These are phyloP conservation scores for Penicillium fimorum DNA, from an alignment of 495 filamentous ascomycete genomes.

Conservation along the genomic window DNA sequence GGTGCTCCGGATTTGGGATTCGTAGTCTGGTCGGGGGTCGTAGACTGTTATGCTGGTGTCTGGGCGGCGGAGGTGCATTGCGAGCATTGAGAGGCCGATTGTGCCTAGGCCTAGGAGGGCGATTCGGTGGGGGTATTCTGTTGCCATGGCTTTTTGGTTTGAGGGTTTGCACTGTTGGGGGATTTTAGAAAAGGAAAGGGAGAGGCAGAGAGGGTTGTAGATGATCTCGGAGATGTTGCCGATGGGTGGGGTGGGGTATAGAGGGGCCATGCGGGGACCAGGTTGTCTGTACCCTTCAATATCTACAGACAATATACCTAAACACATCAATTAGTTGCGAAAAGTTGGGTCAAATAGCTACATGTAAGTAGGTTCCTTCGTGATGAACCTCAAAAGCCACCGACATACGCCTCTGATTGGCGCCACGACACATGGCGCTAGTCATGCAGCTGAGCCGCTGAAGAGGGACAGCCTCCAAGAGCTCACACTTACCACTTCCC, in stretches of 20 bases:
- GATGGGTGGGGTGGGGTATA: not conserved
- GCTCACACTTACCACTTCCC: no score
- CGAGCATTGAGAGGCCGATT: conserved; percentile 60
- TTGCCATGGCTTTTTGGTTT: conserved; percentile 17
- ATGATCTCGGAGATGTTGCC: not conserved
- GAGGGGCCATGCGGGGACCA: not conserved
- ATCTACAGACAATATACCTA: no score
- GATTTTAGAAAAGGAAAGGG: not conserved
- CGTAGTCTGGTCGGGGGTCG: conserved; percentile 53
- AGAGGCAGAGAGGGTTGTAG: not conserved
- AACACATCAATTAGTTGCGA: no score
- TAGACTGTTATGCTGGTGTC: conserved; percentile 47
- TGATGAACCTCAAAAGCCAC: no score
- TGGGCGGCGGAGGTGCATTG: conserved; percentile 50
- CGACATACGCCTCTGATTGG: no score
- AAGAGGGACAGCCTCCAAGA: no score
- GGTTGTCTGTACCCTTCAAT: no score
- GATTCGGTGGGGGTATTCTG: conserved; percentile 34
- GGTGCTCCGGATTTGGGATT: conserved; percentile 40
- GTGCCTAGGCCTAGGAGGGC: conserved; percentile 57
- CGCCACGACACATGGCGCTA: no score
- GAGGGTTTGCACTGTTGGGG: not conserved
- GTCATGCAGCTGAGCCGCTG: no score
- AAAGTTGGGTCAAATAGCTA: no score
- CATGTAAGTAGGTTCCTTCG: no score